Evolutionary conservation across 129 eudicot species (phyloP).

Genomic region (Chrysanthemum lavandulifolium): DNA sequence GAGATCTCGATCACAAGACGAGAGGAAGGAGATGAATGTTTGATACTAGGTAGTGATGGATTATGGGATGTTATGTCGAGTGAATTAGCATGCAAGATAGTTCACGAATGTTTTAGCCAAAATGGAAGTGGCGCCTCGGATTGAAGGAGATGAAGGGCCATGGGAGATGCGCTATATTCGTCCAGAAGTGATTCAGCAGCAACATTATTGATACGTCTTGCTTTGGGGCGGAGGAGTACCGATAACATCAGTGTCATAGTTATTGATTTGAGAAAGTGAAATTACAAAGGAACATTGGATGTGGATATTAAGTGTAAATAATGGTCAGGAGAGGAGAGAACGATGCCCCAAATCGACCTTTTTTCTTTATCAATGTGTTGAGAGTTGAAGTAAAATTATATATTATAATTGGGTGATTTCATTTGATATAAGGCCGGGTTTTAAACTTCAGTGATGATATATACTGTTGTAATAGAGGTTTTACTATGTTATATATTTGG

Average conservation of each 20-base stretch:
- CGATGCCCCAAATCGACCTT: slow-evolving; percentile 10
- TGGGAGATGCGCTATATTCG: neutral
- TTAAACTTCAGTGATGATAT: too few relatives aligned
- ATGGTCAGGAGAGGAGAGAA: neutral
- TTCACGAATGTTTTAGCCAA: slow-evolving; percentile 33
- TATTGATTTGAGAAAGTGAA: slow-evolving; percentile 40
- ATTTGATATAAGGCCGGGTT: neutral
- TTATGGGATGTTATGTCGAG: slow-evolving; percentile 55
- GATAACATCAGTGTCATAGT: slow-evolving; percentile 57
- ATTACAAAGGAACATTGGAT: neutral
- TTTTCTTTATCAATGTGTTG: neutral
- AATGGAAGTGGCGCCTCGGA: slow-evolving; percentile 10
- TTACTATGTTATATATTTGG: too few relatives aligned
- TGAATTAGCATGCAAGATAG: slow-evolving; percentile 40
- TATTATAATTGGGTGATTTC: neutral
- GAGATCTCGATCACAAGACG: slow-evolving; percentile 42
- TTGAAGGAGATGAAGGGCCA: slow-evolving; percentile 7
- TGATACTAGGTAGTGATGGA: slow-evolving; percentile 57
- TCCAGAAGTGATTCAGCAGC: slow-evolving; percentile 36
- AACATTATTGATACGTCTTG: slow-evolving; percentile 48
- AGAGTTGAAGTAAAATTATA: neutral
- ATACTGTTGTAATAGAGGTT: too few relatives aligned
- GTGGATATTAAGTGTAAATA: slow-evolving; percentile 16
- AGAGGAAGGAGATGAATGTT: slow-evolving; percentile 34
- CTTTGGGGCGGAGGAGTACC: slow-evolving; percentile 45